Percentiles rank a stretch among this genome's conserved stretches.
phyloP scores from a whole-genome alignment of 345 rosid species.

The Abelmoschus esculentus region DNA sequence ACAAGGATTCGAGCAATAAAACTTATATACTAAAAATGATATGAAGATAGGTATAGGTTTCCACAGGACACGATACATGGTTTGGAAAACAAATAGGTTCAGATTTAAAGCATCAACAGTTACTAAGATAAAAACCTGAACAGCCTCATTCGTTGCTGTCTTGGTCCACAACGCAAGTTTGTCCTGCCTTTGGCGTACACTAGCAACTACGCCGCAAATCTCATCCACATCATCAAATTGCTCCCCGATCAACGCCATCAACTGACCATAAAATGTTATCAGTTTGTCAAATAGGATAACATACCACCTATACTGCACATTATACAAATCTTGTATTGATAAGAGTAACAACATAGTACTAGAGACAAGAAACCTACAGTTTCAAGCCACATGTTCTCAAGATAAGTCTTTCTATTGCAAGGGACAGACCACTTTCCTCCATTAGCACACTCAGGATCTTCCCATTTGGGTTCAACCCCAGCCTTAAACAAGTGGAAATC shows the following conservation, averaged over 20 bases:
- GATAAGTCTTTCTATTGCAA: conserved; percentile 35
- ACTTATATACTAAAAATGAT: neutral
- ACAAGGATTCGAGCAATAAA: no score
- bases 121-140: conserved; percentile 40
- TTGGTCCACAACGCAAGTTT: conserved; percentile 89
- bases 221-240: conserved; percentile 87
- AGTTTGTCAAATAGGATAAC: neutral
- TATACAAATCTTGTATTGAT: neutral
- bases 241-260: conserved; percentile 96
- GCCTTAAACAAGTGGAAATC: conserved; percentile 85
- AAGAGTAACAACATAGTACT: neutral
- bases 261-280: conserved; percentile 23
- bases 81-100: neutral
- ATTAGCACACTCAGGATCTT: conserved; percentile 86
- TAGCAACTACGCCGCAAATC: conserved; percentile 92
- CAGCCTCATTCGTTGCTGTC: conserved; percentile 86
- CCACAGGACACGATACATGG: neutral
- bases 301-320: neutral
- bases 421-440: conserved; percentile 91
- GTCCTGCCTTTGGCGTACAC: conserved; percentile 73
- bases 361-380: conserved; percentile 37
- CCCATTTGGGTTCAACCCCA: conserved; percentile 97
- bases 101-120: neutral
- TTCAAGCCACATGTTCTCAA: conserved; percentile 83
- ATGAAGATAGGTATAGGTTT: neutral